phyloP scores from a whole-genome alignment of 1,284 basidiomycete species.

The Pseudozyma sp. region DNA sequence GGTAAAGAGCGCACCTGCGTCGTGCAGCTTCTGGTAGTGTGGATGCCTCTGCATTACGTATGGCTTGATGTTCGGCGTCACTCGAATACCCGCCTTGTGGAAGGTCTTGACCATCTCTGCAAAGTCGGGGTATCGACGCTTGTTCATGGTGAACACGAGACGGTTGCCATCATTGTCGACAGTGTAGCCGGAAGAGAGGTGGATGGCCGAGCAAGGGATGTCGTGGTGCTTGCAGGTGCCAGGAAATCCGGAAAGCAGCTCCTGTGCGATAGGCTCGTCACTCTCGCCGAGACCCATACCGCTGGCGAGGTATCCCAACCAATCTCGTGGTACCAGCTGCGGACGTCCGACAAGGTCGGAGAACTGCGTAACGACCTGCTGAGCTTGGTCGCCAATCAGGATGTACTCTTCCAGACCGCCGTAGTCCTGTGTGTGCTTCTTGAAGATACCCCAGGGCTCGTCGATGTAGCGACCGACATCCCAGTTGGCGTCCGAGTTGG shows the following conservation, averaged over 20 bases:
- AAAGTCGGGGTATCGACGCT: slow-evolving; percentile 70
- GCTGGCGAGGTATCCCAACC: slow-evolving; percentile 70
- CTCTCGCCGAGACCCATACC: slow-evolving; percentile 70
- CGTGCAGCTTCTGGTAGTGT: slow-evolving; percentile 65
- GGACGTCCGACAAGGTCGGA: slow-evolving; percentile 69
- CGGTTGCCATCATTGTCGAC: slow-evolving; percentile 69
- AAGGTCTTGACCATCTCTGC: slow-evolving; percentile 68
- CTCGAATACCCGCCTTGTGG: slow-evolving; percentile 70
- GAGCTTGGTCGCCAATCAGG: slow-evolving; percentile 67
- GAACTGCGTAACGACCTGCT: slow-evolving; percentile 65
- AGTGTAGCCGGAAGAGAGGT: slow-evolving; percentile 70
- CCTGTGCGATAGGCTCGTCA: slow-evolving; percentile 70
- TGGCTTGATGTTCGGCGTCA: slow-evolving; percentile 71
- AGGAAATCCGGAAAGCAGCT: slow-evolving; percentile 69
- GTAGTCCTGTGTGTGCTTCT: slow-evolving; percentile 69
- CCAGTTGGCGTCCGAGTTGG: slow-evolving; percentile 69
- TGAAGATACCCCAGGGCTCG: slow-evolving; percentile 71
- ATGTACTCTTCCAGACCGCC: slow-evolving; percentile 71
- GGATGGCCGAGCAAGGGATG: slow-evolving; percentile 69
- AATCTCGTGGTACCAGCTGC: slow-evolving; percentile 69
- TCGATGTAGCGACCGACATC: slow-evolving; percentile 69
- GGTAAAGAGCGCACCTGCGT: slow-evolving; percentile 68
- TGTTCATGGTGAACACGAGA: slow-evolving; percentile 71
- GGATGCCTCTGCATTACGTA: slow-evolving; percentile 64
- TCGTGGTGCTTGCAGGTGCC: slow-evolving; percentile 69